These are phyloP conservation scores for Eucalyptus albens DNA, from an alignment of 345 rosid genomes.

Conservation along the genomic window DNA sequence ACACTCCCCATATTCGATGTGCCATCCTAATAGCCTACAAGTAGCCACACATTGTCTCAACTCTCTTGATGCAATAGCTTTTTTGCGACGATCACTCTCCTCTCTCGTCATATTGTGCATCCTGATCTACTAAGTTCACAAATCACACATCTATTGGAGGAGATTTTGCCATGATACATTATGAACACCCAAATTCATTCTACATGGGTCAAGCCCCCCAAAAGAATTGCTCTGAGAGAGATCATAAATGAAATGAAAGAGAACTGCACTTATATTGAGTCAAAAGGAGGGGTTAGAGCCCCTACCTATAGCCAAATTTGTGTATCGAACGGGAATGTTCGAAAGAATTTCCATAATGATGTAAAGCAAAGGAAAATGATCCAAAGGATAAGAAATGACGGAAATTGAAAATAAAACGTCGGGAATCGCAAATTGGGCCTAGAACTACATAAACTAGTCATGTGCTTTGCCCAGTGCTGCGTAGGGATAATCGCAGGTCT, in stretches of 20 bases:
- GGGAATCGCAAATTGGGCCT: not conserved
- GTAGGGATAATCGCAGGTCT: not conserved
- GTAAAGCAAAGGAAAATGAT: not conserved
- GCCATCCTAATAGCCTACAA: not conserved
- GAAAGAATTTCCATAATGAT: not conserved
- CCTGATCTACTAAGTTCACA: not conserved
- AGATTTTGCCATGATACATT: not conserved
- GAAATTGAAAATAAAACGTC: not conserved
- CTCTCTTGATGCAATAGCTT: not conserved
- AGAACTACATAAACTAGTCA: not conserved
- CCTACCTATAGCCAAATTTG: not conserved
- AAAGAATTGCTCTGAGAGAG: not conserved
- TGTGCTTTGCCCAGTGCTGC: not conserved
- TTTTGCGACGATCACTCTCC: not conserved
- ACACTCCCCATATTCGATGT: not conserved
- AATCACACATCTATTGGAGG: not conserved
- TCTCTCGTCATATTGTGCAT: accelerated
- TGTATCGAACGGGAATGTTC: not conserved
- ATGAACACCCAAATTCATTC: not conserved
- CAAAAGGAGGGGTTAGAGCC: not conserved
- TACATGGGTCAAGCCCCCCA: not conserved
- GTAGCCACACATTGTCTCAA: not conserved
- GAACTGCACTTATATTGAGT: not conserved
- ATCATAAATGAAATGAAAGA: not conserved
- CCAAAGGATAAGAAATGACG: not conserved